Base-by-base conservation (phyloP, 1,139 yeast species). In the Blastobotrys proliferans region DNA sequence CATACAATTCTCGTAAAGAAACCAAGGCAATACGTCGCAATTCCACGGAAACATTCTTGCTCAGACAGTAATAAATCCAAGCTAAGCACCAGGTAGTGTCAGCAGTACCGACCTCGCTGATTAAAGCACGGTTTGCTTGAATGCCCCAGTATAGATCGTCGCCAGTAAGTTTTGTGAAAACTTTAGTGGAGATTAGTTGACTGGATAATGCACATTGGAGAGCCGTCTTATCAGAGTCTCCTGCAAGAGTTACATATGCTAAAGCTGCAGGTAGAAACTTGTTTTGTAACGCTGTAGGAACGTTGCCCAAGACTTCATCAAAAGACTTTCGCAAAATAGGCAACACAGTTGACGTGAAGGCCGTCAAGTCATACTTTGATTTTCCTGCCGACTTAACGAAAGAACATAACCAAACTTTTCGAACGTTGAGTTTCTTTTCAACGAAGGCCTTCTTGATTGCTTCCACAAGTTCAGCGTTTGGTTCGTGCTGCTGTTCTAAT, bases 361-460 rank as follows among this genome's bases (percentile, higher is more conserved):
- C 36, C 6, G 24, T 16, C 9, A 33, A 28, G 11, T 40, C 20
- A 39, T 38, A 55, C 43, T 46, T 55, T 38, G 39, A 20, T 3
- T 41, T 35, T 4, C 53, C 37, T 1, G 65, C 38, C 4, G 56
- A 54, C 3, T 63, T 56, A 11, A 77, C 83, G 25, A 81, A 58
- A 6, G 77, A 67, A 27, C 72, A 60, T 41, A 75, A 72, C 97
- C 97, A 92, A 19, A 78, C 66, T 54, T 76, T 78, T 52, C 82
- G 76, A 29, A 85, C 62, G 28, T 74, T 75, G 9, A 73, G 63
- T 51, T 84, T 84, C 53, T 83, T 74, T 28, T 85, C 92, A 11
- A 65, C 57, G 13, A 88, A 66, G 0, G 96, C 97, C 20, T 68
- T 63, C 17, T 63, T 61, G 27, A 84, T 60, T 13, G 70, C 68